Evolutionary conservation across 495 filamentous ascomycete genomes (phyloP), one percentile per base, ranked within the genome.

Genomic region (Bryoglossum gracile): DNA sequence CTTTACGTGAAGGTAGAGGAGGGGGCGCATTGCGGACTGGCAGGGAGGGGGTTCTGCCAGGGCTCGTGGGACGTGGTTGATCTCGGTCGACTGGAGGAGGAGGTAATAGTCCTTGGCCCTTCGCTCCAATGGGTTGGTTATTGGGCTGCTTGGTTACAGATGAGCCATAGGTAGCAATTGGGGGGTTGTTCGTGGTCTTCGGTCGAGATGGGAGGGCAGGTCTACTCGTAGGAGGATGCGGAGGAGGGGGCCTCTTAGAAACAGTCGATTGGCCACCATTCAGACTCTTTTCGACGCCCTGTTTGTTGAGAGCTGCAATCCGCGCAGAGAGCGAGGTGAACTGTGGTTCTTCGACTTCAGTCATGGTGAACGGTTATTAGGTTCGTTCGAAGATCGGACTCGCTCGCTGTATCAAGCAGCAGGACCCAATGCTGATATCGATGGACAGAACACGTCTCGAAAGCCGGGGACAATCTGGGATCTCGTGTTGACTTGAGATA

Each of bases 321-420:
- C 75, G 67, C 58, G 75, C 73, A 1, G 67, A 64, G n/a, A 79
- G 68, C 16, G 73, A 68, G 38, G 62, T 73, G 55, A 73, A 77
- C 48, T 72, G 68, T 8, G 73, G 74, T 53, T 76, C 73, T 44
- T 77, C 73, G 35, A 67, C 64, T 43, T 79, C 73, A 3, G 71
- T 67, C 75, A 79, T 79, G 24, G 58, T 58, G 51, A 32, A 25
- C 11, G 13, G 1, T 43, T 25, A 25, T 43, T 16, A n/a, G n/a
- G n/a, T n/a, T n/a, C n/a, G n/a, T n/a, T n/a, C n/a, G n/a, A n/a
- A n/a, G n/a, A n/a, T n/a, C n/a, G n/a, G n/a, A n/a, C n/a, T n/a
- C n/a, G n/a, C n/a, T n/a, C n/a, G n/a, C n/a, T n/a, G n/a, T n/a
- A n/a, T n/a, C n/a, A n/a, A n/a, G n/a, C n/a, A n/a, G n/a, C n/a